A percentile compares a stretch with the other conserved stretches of the same genome.
Conservation (phyloP, 2,329 filamentous ascomycete species). For the Penicillium olsonii region DNA sequence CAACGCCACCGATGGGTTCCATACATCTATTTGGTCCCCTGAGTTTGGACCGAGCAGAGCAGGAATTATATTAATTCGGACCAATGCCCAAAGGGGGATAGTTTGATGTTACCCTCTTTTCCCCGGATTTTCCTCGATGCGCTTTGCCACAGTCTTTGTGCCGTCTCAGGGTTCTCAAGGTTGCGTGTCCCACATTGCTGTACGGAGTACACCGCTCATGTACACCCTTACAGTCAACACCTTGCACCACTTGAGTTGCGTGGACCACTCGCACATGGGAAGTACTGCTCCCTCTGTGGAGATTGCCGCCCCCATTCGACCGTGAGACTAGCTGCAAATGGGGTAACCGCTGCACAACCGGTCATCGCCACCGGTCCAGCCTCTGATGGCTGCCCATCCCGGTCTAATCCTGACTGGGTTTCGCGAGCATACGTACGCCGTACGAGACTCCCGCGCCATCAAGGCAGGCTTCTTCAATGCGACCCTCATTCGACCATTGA, state of each 20-base stretch:
- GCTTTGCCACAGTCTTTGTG: background rate
- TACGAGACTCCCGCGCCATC: conserved; percentile 4
- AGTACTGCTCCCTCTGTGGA: background rate
- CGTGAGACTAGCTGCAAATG: background rate
- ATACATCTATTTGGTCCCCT: too few relatives aligned
- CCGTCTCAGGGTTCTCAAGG: background rate
- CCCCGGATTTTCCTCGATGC: conserved; percentile 11
- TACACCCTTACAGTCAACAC: background rate
- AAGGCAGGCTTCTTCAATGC: background rate
- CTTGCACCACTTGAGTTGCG: conserved; percentile 1
- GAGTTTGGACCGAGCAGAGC: background rate
- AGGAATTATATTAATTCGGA: conserved; percentile 3
- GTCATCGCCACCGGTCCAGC: conserved; percentile 5
- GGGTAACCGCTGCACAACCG: background rate
- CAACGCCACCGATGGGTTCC: background rate
- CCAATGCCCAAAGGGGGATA: conserved; percentile 5
- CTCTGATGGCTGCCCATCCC: background rate
- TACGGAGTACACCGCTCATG: background rate
- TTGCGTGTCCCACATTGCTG: background rate
- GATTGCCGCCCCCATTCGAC: conserved; percentile 1
- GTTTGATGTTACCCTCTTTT: conserved; percentile 9
- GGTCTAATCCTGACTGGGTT: conserved; percentile 8
- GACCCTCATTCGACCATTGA: conserved; percentile 8
- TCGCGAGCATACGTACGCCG: conserved; percentile 9
- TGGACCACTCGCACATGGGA: background rate